Conservation (phyloP, 2,329 filamentous ascomycete genomes). For the Alternaria sp. region DNA sequence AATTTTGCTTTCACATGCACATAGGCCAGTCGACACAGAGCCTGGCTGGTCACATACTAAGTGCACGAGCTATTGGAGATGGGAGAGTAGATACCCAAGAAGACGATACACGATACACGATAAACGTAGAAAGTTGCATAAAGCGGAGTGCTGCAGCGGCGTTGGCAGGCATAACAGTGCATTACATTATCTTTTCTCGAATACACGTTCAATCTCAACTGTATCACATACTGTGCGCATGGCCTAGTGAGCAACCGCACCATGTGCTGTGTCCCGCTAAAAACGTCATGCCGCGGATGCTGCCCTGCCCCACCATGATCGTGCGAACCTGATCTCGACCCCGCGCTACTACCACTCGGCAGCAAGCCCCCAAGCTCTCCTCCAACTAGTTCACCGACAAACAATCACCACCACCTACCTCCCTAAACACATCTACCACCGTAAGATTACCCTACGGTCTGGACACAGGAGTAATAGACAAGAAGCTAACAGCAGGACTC, state of each 20-base stretch:
- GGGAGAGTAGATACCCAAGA: neutral
- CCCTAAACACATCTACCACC: neutral
- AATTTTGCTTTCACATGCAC: neutral
- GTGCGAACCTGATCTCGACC: conserved; percentile 16
- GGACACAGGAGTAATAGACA: neutral
- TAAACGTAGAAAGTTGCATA: neutral
- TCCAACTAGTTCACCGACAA: neutral
- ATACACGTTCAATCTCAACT: neutral
- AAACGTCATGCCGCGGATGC: conserved; percentile 16
- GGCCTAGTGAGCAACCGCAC: neutral
- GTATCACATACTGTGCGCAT: neutral
- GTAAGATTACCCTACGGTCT: neutral
- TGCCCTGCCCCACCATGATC: conserved; percentile 14
- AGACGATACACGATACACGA: conserved; percentile 1
- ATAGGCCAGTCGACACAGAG: neutral
- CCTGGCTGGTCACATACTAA: neutral
- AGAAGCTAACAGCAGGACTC: neutral
- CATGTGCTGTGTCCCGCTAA: neutral
- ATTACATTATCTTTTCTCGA: neutral
- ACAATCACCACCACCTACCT: neutral
- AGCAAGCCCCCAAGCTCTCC: neutral
- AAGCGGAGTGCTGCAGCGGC: neutral
- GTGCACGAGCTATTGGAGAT: neutral
- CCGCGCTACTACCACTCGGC: conserved; percentile 9
- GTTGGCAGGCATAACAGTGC: neutral